Evolutionary conservation across 2,329 filamentous ascomycete species (phyloP).

Genomic region (Coniella vitis): DNA sequence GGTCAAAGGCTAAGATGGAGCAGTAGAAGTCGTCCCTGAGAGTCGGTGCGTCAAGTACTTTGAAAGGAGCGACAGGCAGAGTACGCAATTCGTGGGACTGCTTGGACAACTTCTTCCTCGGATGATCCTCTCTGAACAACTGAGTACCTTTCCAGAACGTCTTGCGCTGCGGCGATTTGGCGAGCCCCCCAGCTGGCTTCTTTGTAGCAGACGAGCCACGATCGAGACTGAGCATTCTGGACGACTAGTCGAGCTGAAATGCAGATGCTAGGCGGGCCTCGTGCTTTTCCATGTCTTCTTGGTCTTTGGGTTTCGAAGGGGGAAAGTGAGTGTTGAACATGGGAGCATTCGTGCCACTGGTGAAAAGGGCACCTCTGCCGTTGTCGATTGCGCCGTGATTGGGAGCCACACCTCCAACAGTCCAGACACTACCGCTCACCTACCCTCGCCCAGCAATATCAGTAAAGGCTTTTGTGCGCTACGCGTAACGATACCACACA

Average conservation of each 20-base stretch:
- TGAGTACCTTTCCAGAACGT: conserved; percentile 36
- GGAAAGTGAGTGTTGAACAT: conserved; percentile 49
- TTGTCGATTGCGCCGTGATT: conserved; percentile 47
- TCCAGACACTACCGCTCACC: conserved; percentile 68
- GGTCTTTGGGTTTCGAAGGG: conserved; percentile 31
- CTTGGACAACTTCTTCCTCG: conserved; percentile 18
- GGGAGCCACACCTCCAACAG: conserved; percentile 64
- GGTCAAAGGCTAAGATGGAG: conserved; percentile 79
- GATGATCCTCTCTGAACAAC: conserved; percentile 29
- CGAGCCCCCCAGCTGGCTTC: conserved; percentile 11
- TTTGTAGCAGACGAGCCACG: conserved; percentile 19
- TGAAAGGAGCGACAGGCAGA: conserved; percentile 70
- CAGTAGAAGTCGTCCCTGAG: conserved; percentile 97
- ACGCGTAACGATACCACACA: too few relatives aligned
- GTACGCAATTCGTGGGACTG: conserved; percentile 29
- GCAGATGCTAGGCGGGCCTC: conserved; percentile 71
- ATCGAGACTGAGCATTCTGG: conserved; percentile 56
- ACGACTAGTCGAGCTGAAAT: conserved; percentile 66
- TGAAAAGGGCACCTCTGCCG: conserved; percentile 57
- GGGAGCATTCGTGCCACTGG: conserved; percentile 66
- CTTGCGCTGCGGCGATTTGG: conserved; percentile 19
- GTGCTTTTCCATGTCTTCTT: conserved; percentile 62
- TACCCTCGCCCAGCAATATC: conserved; percentile 24
- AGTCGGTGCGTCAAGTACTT: conserved; percentile 82
- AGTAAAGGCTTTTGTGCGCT: too few relatives aligned